A percentile compares a stretch with the other conserved stretches of the same genome.
These are phyloP conservation scores for Mycena olivaceomarginata DNA, from an alignment of 768 basidiomycete species.

Conservation along the genomic window DNA sequence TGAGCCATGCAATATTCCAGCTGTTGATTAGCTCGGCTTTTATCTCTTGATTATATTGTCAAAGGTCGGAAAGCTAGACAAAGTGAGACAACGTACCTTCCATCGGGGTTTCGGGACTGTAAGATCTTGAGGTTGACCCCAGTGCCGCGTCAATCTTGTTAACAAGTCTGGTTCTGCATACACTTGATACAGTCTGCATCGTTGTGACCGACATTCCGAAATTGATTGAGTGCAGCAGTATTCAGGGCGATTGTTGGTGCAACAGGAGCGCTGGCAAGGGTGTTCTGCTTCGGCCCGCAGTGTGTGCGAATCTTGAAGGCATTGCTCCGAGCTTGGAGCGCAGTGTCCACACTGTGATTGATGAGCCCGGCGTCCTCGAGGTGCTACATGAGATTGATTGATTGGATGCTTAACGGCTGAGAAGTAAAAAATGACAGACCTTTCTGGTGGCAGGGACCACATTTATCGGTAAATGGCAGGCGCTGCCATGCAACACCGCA, in stretches of 20 bases:
- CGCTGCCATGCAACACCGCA: no score
- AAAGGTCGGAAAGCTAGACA: neutral
- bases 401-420: no score
- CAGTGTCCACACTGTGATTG: slow-evolving; percentile 1
- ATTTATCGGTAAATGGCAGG: no score
- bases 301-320: slow-evolving; percentile 10
- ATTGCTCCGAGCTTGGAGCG: neutral
- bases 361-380: neutral
- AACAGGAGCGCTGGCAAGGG: neutral
- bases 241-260: slow-evolving; percentile 6
- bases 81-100: slow-evolving; percentile 1
- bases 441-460: no score
- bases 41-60: no score
- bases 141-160: slow-evolving; percentile 17
- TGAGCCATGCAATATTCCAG: slow-evolving; percentile 27
- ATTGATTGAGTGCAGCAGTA: slow-evolving; percentile 14
- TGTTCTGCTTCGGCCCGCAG: slow-evolving; percentile 5
- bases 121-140: slow-evolving; percentile 19
- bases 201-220: slow-evolving; percentile 24
- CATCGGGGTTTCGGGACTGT: slow-evolving; percentile 21
- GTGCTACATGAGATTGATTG: no score
- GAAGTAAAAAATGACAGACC: no score
- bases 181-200: slow-evolving; percentile 20
- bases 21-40: slow-evolving; percentile 1
- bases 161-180: slow-evolving; percentile 18